phyloP scores from a whole-genome alignment of 1,284 basidiomycete genomes.

The Melanopsichium pennsylvanicum region DNA sequence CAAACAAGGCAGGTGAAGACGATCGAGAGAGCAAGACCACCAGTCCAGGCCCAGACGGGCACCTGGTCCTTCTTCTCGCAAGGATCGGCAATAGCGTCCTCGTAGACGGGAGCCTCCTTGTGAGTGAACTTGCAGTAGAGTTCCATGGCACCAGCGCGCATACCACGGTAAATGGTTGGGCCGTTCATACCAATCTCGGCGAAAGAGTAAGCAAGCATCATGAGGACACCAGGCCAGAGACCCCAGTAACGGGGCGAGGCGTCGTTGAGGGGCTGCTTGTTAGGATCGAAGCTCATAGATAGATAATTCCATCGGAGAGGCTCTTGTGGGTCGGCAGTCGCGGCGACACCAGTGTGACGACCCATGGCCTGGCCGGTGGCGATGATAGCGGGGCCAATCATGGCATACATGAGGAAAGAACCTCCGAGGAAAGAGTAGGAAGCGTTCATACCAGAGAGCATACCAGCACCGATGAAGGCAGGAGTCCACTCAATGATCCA shows the following conservation, averaged over 20 bases:
- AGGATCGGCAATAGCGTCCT: conserved; percentile 48
- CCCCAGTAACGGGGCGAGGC: conserved; percentile 77
- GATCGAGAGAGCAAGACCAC: conserved; percentile 70
- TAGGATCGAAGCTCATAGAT: conserved; percentile 46
- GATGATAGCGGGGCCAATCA: conserved; percentile 73
- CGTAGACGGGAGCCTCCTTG: conserved; percentile 32
- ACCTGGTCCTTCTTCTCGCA: conserved; percentile 70
- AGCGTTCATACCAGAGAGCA: conserved; percentile 75
- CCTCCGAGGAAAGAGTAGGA: conserved; percentile 75
- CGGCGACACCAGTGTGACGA: conserved; percentile 12
- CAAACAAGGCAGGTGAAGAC: conserved; percentile 71
- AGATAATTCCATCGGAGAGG: conserved; percentile 41
- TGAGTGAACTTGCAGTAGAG: conserved; percentile 31
- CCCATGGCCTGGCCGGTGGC: conserved; percentile 51
- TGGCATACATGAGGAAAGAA: conserved; percentile 73
- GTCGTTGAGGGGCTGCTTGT: conserved; percentile 43
- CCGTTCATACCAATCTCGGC: conserved; percentile 63
- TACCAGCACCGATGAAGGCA: conserved; percentile 76
- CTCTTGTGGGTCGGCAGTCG: conserved; percentile 8
- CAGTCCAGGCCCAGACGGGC: conserved; percentile 72
- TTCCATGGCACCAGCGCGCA: conserved; percentile 48
- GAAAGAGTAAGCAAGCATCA: conserved; percentile 66
- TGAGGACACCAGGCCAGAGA: conserved; percentile 74
- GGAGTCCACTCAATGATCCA: conserved; percentile 70
- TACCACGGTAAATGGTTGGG: conserved; percentile 58